A percentile compares a stretch with the other conserved stretches of the same genome.
phyloP scores from a whole-genome alignment of 2,329 filamentous ascomycete genomes.

The Ceratocystis albifundus region DNA sequence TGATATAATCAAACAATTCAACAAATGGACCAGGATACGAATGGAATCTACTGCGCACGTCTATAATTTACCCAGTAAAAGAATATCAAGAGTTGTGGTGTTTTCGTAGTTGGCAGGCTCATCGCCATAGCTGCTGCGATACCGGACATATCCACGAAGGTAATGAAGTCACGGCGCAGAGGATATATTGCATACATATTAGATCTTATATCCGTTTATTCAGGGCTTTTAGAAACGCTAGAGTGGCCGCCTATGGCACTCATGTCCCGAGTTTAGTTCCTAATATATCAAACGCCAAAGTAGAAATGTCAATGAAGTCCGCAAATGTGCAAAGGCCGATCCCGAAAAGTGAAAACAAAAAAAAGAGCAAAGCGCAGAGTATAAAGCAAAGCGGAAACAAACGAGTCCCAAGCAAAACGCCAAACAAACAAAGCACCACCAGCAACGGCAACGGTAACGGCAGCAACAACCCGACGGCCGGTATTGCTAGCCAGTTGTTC shows the following conservation, averaged over 20 bases:
- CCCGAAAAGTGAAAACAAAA: background rate
- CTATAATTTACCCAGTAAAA: too few relatives aligned
- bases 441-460: background rate
- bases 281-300: constrained; percentile 15
- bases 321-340: constrained; percentile 10
- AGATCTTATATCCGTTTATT: background rate
- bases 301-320: background rate
- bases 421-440: background rate
- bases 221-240: background rate
- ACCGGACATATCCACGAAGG: background rate
- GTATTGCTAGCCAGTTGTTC: background rate
- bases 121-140: constrained; percentile 1
- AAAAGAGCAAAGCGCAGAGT: background rate
- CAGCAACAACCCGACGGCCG: constrained; percentile 1
- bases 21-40: background rate
- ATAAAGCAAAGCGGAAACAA: background rate
- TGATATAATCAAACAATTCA: background rate
- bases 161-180: background rate
- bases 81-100: too few relatives aligned
- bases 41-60: too few relatives aligned
- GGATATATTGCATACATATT: background rate
- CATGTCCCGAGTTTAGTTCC: background rate
- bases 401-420: background rate
- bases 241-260: background rate
- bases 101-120: too few relatives aligned